Base-by-base conservation (phyloP, 176 grass and related monocot genomes). In the Hordeum marinum region DNA sequence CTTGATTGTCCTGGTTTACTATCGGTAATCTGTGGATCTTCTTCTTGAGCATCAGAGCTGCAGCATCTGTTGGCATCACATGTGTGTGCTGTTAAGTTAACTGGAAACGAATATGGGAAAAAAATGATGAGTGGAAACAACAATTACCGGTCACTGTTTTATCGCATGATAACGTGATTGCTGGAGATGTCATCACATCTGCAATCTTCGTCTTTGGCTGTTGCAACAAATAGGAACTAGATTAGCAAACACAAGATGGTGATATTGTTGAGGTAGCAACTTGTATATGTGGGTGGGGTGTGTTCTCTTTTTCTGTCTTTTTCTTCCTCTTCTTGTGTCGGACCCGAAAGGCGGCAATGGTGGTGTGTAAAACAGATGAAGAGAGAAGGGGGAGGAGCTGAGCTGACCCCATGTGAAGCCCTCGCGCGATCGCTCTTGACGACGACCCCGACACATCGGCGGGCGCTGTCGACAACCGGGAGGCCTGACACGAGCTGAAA, bases 21-120 rank as follows among this genome's bases (percentile, higher is more conserved):
- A 96, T 81, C 42, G 95, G 95, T 81, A 95, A 72, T 87, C 83
- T 98, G 85, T 98, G 86, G 80, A 99, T 90, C 90, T 96, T 96
- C 84, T 54, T 94, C 74, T 86, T 94, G 54, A 99, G 90, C 96
- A 96, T 99, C 50, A 96, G 64, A 81, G 92, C 85, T 40, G 91
- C 96, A 58, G 96, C 96, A 90, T 99, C 96, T 99, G 91, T 80
- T 80, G 54, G 87, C 43, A 40, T 87, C 66, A 79, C 41, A 36
- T 43, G 20, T 85, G 43, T 0, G 40, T 71, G 64, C 25, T 42
- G 63, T 82, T 80, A 76, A 36, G 50, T 83, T 39, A 77, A 82
- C 36, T 81, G 50, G 59, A 63, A 40, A 1, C 5, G 14, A 42
- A 35, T 20, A 64, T 20, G 70, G 9, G 36, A 76, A 34, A 40